These are phyloP conservation scores for Monosporascus sp. DNA, from an alignment of 2,329 filamentous ascomycete genomes.

Conservation along the genomic window DNA sequence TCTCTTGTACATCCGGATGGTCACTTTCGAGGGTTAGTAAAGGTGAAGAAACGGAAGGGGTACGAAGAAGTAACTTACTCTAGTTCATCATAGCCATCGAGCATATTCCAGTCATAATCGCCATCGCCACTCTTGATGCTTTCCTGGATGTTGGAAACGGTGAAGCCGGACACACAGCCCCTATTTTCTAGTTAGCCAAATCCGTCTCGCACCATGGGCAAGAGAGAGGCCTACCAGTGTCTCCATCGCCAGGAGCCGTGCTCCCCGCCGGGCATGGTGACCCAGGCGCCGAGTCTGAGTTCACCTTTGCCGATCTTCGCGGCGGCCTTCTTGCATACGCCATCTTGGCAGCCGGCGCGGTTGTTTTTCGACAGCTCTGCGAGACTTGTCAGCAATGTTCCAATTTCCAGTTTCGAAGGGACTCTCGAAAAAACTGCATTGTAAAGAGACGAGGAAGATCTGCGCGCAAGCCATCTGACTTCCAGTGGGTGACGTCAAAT, in stretches of 20 bases:
- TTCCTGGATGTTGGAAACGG: slow-evolving; percentile 62
- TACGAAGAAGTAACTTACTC: slow-evolving; percentile 30
- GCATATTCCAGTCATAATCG: slow-evolving; percentile 54
- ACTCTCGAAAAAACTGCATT: background rate
- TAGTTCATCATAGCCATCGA: slow-evolving; percentile 81
- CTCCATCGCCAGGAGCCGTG: slow-evolving; percentile 70
- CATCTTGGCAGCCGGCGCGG: slow-evolving; percentile 70
- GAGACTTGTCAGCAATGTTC: slow-evolving; percentile 10
- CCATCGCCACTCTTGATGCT: slow-evolving; percentile 43
- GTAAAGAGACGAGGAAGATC: no score
- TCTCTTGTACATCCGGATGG: slow-evolving; percentile 61
- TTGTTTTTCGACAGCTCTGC: slow-evolving; percentile 67
- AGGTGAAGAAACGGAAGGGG: background rate
- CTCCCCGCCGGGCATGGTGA: slow-evolving; percentile 49
- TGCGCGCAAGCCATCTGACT: no score
- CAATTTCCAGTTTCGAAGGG: background rate
- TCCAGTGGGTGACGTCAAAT: no score
- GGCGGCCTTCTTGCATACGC: slow-evolving; percentile 63
- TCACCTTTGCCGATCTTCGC: slow-evolving; percentile 75
- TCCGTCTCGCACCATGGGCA: slow-evolving; percentile 1
- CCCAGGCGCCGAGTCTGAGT: slow-evolving; percentile 70
- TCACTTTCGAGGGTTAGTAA: slow-evolving; percentile 26
- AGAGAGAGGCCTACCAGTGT: slow-evolving; percentile 65
- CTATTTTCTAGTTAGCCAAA: slow-evolving; percentile 38
- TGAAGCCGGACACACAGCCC: slow-evolving; percentile 81